A percentile compares a stretch with the other conserved stretches of the same genome.
Conservation (phyloP, 768 basidiomycete genomes). For the Gelatoporia subvermispora region DNA sequence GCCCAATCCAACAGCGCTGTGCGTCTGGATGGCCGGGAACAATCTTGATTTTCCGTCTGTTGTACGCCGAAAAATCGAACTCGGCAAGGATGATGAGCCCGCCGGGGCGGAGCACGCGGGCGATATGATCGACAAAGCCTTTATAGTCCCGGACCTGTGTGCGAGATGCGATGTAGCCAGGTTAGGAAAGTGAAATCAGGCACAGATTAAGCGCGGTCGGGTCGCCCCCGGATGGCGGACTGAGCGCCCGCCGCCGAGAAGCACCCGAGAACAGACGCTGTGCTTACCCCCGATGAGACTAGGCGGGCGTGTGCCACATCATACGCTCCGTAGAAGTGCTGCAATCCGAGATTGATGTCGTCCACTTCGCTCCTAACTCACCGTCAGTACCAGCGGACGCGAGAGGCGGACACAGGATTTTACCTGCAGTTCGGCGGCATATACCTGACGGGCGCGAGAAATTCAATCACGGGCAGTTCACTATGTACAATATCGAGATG, state of each 20-base stretch:
- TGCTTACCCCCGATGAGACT: conserved; percentile 66
- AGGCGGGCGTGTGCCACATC: conserved; percentile 71
- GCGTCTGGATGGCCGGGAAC: conserved; percentile 42
- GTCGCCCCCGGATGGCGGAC: conserved; percentile 7
- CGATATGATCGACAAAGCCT: conserved; percentile 60
- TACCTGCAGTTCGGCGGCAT: conserved; percentile 76
- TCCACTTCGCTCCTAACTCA: conserved; percentile 68
- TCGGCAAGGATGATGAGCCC: conserved; percentile 66
- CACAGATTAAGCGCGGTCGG: conserved; percentile 11
- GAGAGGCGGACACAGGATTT: conserved; percentile 4
- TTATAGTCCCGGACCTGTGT: conserved; percentile 66
- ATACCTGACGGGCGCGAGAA: conserved; percentile 30
- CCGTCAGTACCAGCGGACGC: background rate
- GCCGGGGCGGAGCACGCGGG: conserved; percentile 60
- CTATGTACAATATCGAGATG: conserved; percentile 4
- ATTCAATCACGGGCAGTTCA: conserved; percentile 5
- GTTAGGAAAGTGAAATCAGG: conserved; percentile 8
- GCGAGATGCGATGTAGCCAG: conserved; percentile 10
- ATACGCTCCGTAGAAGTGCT: conserved; percentile 77
- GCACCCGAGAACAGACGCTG: conserved; percentile 1
- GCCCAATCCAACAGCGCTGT: conserved; percentile 40
- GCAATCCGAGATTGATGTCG: conserved; percentile 79
- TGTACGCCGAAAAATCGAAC: conserved; percentile 66
- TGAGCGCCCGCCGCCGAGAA: conserved; percentile 8
- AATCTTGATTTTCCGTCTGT: conserved; percentile 40